Evolutionary conservation across 2,329 filamentous ascomycete species (phyloP).

Genomic region (Phaeophleospora eucalypticola): DNA sequence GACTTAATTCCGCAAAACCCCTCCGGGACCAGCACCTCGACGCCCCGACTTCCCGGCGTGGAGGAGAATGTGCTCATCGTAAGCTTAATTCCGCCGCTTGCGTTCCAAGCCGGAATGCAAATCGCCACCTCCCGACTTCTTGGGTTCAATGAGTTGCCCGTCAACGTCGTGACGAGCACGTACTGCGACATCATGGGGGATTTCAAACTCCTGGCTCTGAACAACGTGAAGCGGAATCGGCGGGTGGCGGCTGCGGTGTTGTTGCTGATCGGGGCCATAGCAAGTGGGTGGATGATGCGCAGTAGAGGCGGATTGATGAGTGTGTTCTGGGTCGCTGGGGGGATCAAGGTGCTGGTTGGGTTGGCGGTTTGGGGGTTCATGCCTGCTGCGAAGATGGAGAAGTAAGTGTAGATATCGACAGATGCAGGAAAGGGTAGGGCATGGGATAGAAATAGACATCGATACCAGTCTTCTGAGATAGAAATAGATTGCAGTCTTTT

Average conservation of each 20-base stretch:
- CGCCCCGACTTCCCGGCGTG: constrained; percentile 24
- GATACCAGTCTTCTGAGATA: too few relatives aligned
- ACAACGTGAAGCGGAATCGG: constrained; percentile 51
- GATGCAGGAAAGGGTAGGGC: background rate
- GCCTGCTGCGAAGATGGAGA: background rate
- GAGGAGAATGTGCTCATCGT: constrained; percentile 42
- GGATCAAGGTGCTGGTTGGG: constrained; percentile 38
- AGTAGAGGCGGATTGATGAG: constrained; percentile 39
- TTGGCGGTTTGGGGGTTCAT: constrained; percentile 9
- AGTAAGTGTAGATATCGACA: background rate
- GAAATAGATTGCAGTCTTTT: too few relatives aligned
- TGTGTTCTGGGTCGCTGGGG: constrained; percentile 46
- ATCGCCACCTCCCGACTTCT: constrained; percentile 49
- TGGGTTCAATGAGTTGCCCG: constrained; percentile 52
- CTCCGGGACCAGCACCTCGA: constrained; percentile 23
- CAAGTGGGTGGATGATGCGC: constrained; percentile 48
- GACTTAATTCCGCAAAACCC: constrained; percentile 45
- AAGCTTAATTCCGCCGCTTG: constrained; percentile 44
- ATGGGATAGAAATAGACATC: background rate
- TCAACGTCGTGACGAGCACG: constrained; percentile 53
- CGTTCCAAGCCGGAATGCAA: constrained; percentile 53
- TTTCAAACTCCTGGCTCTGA: constrained; percentile 43
- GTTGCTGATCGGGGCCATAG: constrained; percentile 47
- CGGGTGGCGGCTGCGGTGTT: constrained; percentile 44
- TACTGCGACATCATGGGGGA: constrained; percentile 54